Evolutionary conservation across 768 basidiomycete genomes (phyloP).

Genomic region (Ramaria rubella): DNA sequence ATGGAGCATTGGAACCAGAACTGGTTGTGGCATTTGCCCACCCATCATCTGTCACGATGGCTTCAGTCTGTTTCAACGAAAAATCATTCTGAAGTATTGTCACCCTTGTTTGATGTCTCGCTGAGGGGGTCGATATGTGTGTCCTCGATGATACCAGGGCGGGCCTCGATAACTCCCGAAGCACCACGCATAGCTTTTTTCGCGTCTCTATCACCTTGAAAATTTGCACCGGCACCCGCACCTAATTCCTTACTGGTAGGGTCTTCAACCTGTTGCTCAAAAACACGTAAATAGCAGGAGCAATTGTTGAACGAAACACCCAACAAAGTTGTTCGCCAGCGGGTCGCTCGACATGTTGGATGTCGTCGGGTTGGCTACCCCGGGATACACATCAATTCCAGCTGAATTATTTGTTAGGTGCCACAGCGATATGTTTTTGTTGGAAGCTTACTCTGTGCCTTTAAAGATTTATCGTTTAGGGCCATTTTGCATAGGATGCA

Average conservation of each 20-base stretch:
- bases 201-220: slow-evolving; percentile 36
- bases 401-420: slow-evolving; percentile 16
- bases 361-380: slow-evolving; percentile 39
- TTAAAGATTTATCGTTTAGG: slow-evolving; percentile 23
- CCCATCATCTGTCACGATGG: slow-evolving; percentile 17
- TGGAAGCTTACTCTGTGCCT: not conserved
- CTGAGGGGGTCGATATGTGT: slow-evolving; percentile 45
- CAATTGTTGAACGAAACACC: slow-evolving; percentile 14
- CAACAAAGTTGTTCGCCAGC: slow-evolving; percentile 37
- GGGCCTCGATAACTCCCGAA: slow-evolving; percentile 46
- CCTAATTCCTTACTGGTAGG: slow-evolving; percentile 34
- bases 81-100: not conserved
- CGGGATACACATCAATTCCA: slow-evolving; percentile 36
- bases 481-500: slow-evolving; percentile 34
- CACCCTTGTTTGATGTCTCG: not conserved
- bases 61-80: slow-evolving; percentile 13
- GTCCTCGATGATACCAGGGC: slow-evolving; percentile 50
- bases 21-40: slow-evolving; percentile 9
- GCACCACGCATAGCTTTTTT: slow-evolving; percentile 33
- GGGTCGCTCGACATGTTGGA: slow-evolving; percentile 32
- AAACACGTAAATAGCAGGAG: not conserved
- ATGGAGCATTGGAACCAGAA: not conserved
- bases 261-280: slow-evolving; percentile 30
- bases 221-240: slow-evolving; percentile 36
- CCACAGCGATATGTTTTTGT: not conserved